Conservation (phyloP, 176 grass and related monocot genomes). For the Paspalum notatum region DNA sequence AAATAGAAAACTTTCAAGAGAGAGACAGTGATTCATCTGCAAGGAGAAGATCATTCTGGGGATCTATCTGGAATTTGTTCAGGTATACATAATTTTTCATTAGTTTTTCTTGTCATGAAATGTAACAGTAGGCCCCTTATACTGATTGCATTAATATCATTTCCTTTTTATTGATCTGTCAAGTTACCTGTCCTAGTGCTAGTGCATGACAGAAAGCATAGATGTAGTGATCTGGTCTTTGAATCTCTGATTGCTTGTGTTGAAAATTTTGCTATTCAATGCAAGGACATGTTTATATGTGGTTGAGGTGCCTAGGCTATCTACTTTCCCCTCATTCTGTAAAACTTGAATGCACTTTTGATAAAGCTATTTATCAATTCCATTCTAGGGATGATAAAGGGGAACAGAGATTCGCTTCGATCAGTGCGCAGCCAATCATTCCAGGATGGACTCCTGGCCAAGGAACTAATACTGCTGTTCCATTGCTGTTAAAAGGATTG, state of each 20-base stretch:
- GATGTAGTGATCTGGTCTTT: neutral
- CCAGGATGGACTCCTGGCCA: conserved; percentile 32
- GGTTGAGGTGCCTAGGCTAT: neutral
- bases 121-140: neutral
- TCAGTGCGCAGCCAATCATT: conserved; percentile 40
- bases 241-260: neutral
- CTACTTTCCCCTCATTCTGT: neutral
- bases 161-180: neutral
- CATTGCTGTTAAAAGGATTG: conserved; percentile 27
- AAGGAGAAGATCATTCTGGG: conserved; percentile 54
- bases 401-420: conserved; percentile 44
- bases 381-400: conserved; percentile 38
- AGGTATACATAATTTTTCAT: conserved; percentile 48
- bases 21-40: conserved; percentile 21
- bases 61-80: conserved; percentile 71
- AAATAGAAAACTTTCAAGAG: conserved; percentile 25
- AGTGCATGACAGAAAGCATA: neutral
- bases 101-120: conserved; percentile 33
- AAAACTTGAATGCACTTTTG: neutral
- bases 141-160: neutral
- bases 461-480: conserved; percentile 5
- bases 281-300: neutral
- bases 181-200: neutral
- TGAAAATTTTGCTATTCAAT: neutral
- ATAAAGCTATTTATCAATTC: neutral